These are phyloP conservation scores for Pichia phayaonensis DNA, from an alignment of 805 yeast species.

Conservation along the genomic window DNA sequence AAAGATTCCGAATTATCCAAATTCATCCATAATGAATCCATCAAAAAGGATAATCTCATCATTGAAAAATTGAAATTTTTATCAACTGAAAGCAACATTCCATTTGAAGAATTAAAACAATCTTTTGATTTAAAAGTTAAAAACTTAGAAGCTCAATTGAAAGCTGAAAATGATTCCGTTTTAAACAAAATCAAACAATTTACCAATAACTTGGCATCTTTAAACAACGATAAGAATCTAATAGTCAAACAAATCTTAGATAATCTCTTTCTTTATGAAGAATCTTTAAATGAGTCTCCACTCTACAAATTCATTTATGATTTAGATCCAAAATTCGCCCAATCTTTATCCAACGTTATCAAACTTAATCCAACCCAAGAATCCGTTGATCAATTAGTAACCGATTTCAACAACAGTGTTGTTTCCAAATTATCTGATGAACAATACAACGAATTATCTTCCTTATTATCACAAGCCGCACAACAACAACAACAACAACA, in stretches of 20 bases:
- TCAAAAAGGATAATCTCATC: slow-evolving; percentile 19
- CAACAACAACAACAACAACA: neutral
- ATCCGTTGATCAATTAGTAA: slow-evolving; percentile 9
- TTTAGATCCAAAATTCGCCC: slow-evolving; percentile 19
- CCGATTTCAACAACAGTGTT: slow-evolving; percentile 14
- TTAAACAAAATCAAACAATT: slow-evolving; percentile 14
- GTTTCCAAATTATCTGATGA: slow-evolving; percentile 11
- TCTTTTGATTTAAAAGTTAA: slow-evolving; percentile 19
- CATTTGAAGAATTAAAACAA: slow-evolving; percentile 16
- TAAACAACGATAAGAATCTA: slow-evolving; percentile 6
- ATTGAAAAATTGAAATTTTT: slow-evolving; percentile 20
- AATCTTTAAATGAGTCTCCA: slow-evolving; percentile 15
- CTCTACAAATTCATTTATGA: slow-evolving; percentile 15
- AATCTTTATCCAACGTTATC: slow-evolving; percentile 12
- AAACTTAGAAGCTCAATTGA: slow-evolving; percentile 2
- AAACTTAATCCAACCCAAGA: slow-evolving; percentile 12
- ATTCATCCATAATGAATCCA: slow-evolving; percentile 13
- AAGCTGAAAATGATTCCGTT: slow-evolving; percentile 7
- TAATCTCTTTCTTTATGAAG: slow-evolving; percentile 12
- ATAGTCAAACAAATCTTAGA: slow-evolving; percentile 18
- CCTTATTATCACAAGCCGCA: too few species aligned
- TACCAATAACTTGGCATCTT: slow-evolving; percentile 14
- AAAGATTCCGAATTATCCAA: slow-evolving; percentile 17
- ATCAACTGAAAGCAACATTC: slow-evolving; percentile 16
- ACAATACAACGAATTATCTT: slow-evolving; percentile 9